Evolutionary conservation across 495 filamentous ascomycete genomes (phyloP), one percentile per base, ranked within the genome.

Genomic region (Hyaloscypha hepaticicola): DNA sequence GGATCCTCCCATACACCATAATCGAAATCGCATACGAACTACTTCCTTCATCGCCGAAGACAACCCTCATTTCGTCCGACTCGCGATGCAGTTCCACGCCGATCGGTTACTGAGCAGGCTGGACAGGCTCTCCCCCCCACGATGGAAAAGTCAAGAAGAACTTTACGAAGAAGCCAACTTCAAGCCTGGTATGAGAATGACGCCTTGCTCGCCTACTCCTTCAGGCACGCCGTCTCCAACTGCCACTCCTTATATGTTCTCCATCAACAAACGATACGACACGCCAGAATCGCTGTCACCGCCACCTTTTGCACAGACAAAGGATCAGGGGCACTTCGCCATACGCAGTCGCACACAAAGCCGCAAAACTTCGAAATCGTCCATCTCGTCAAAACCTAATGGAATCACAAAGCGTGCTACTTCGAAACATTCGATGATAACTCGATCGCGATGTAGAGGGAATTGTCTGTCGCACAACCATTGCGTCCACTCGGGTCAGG

Each of bases 131-230:
- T 25, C 50, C 14, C 50, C 50, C 25, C 50, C 50, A 16, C 50
- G 50, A 53, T 53, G 50, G 50, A 53, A 53, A 27, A 25, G n/a
- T 3, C 22, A 53, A 53, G 22, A 53, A 7, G 50, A 53, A 53
- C 50, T 53, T 4, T 53, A 53, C 50, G 50, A 53, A 53, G 50
- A 24, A 19, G 50, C 21, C 5, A 53, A 53, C 50, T 53, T 19
- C n/a, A 53, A 53, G 16, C 8, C 50, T 4, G 50, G 50, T 16
- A 53, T 53, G 50, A 24, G 50, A 19, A 53, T 53, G 50, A 53
- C 50, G 5, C 50, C 50, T 25, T 53, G 50, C 14, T 25, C 50
- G 19, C 50, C 50, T 11, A 53, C 50, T 1, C 50, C 50, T 5
- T 53, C 50, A 14, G 50, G 21, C n/a, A 53, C 50, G 19, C 50